Base-by-base conservation (phyloP, 2,329 filamentous ascomycete genomes). In the Trichoderma atrobrunneum region DNA sequence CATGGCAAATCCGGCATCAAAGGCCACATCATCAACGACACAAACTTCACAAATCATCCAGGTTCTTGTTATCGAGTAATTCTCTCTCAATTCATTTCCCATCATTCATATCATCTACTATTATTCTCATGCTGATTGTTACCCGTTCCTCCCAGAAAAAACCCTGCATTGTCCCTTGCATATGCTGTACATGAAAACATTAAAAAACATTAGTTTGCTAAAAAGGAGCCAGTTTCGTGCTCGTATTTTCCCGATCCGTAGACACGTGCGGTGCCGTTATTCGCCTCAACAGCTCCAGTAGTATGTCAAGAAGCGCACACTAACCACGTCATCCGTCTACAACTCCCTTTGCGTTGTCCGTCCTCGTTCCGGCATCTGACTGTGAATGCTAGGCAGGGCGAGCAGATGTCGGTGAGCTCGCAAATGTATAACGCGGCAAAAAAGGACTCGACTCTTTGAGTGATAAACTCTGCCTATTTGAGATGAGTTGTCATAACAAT, bases 141-240 rank as follows among this genome's bases (percentile, higher is more conserved):
- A 65, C 39, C 70, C 67, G 14, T 69, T 72, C 67, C 73, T 67
- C 54, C 57, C 64, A 24, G 60, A 69, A 70, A 69, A 51, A 72
- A 39, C 71, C 73, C 56, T 51, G 71, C 70, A 66, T 24, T 65
- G 56, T 73, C 70, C 72, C 63, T 71, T 70, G 62, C 72, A 73
- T 75, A 75, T 70, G 62, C 73, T 72, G 73, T 74, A 74, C 72
- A 73, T 73, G 62, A 72, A 70, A 73, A 72, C 70, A 70, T 51
- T 10, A 61, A 62, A 62, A 73, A 59, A 73, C 66, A 74, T 67
- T 36, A 69, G 63, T 66, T 32, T 67, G 30, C 39, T 32, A 51
- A 48, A 63, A 34, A 64, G 48, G 71, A 69, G 72, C 71, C 63
- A 34, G 59, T 36, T 61, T 73, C 64, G 14, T 43, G 64, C 59